Conservation (phyloP, 148 eudicot species). For the Silene uniflora region DNA sequence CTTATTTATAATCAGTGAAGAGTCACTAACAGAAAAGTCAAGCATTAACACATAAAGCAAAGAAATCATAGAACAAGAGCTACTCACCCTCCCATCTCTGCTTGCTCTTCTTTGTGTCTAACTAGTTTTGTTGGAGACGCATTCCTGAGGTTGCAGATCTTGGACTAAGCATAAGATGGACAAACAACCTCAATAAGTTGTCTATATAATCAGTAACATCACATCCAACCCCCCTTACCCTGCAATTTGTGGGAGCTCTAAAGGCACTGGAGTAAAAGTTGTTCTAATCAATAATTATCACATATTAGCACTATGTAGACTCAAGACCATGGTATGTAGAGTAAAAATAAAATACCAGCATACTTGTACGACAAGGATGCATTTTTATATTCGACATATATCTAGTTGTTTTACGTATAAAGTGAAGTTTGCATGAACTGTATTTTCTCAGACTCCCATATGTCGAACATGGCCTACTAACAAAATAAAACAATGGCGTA, state of each 20-base stretch:
- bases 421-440: not conserved
- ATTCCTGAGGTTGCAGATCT: conserved; percentile 64
- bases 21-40: not conserved
- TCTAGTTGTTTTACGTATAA: not conserved
- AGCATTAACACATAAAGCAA: not conserved
- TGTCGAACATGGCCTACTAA: not conserved
- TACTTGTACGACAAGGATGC: not conserved
- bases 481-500: not conserved
- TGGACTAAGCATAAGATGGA: conserved; percentile 48
- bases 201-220: not conserved
- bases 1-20: not conserved
- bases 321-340: not conserved
- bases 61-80: not conserved
- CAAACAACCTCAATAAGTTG: not conserved
- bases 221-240: not conserved
- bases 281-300: too few species aligned
- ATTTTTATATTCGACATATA: not conserved
- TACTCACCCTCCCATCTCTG: conserved; percentile 98
- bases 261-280: too few species aligned
- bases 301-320: not conserved
- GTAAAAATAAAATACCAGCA: not conserved
- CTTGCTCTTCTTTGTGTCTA: conserved; percentile 57
- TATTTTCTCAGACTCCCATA: not conserved
- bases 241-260: too few species aligned
- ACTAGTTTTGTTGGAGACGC: conserved; percentile 52